Base-by-base conservation (phyloP, 148 eudicot genomes). In the Cornus controversa region DNA sequence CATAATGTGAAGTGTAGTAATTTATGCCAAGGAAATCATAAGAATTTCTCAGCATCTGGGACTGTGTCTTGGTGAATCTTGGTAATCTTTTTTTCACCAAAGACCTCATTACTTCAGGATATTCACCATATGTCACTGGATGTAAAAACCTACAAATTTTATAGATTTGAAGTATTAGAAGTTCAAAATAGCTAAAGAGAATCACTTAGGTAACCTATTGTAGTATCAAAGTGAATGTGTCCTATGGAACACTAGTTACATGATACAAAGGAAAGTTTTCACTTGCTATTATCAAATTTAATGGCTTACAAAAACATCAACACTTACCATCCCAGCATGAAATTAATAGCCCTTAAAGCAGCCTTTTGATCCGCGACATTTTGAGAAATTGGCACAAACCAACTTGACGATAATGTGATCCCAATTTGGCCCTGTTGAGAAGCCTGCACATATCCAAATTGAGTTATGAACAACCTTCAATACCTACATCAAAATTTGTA, bases 1-100 rank as follows among this genome's bases (percentile, higher is more conserved):
- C 89, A 72, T 80, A 90, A 8, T 28, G 14, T 18, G 91, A 64
- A 8, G 91, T 77, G 37, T 90, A 90, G 77, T 90, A 89, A 63
- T 89, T 90, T 47, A 90, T 31, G 11, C 93, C 93, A 14, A 90
- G 60, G 67, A 84, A 87, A 78, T 90, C 93, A 15, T 42, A 87
- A 1, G 91, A 90, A 4, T 81, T 80, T 18, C 79, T 86, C 9
- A 90, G 16, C 84, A 79, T 47, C 22, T 58, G 54, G 0, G 89
- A 76, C 29, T 90, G 77, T 16, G 69, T 40, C 7, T 1, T 28
- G 1, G 84, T 77, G 70, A 87, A 82, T 22, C 81, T 73, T 2
- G 93, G 93, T 54, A 90, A 37, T 34, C 93, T 78, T 1, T 71
- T 74, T 37, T 79, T 67, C 1, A 86, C 89, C 10, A 87, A 28